phyloP scores from a whole-genome alignment of 352 stramenopile genomes.

The Globisporangium heterothallicum region DNA sequence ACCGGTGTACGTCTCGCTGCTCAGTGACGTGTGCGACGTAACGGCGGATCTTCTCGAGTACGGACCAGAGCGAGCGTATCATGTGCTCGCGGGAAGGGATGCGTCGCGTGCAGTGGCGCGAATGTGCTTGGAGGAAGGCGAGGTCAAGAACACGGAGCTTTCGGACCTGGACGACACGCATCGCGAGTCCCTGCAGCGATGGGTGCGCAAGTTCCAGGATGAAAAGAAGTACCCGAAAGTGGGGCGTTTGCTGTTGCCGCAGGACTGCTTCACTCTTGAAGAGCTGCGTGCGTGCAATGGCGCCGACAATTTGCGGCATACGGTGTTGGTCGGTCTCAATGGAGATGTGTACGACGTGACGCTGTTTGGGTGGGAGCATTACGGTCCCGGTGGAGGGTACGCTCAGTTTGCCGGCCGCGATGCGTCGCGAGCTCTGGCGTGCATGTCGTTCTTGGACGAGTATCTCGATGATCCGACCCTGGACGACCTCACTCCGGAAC shows the following conservation, averaged over 20 bases:
- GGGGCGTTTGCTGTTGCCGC: conserved; percentile 71
- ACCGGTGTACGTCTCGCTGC: conserved; percentile 89
- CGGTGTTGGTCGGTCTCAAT: conserved; percentile 88
- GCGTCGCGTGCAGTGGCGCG: conserved; percentile 86
- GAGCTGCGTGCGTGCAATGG: conserved; percentile 76
- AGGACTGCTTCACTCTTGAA: conserved; percentile 41
- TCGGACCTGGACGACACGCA: conserved; percentile 30
- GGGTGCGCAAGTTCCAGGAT: conserved; percentile 80
- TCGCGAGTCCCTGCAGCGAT: conserved; percentile 46
- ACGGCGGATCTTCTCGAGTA: conserved; percentile 85
- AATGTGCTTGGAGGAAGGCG: conserved; percentile 71
- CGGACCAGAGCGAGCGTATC: conserved; percentile 80
- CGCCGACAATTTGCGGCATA: conserved; percentile 44
- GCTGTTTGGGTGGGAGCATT: conserved; percentile 84
- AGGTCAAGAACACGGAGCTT: conserved; percentile 52
- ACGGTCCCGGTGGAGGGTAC: conserved; percentile 90
- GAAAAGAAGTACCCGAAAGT: conserved; percentile 89
- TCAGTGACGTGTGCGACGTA: conserved; percentile 93
- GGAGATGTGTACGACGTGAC: conserved; percentile 94
- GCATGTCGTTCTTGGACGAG: conserved; percentile 93
- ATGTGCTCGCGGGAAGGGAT: conserved; percentile 88
- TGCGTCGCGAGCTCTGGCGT: conserved; percentile 87
- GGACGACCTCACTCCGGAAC: conserved; percentile 78
- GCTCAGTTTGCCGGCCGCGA: conserved; percentile 92
- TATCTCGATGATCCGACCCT: conserved; percentile 79